phyloP scores from a whole-genome alignment of 164 flowering plant genomes.

The Tetrastigma voinierianum region DNA sequence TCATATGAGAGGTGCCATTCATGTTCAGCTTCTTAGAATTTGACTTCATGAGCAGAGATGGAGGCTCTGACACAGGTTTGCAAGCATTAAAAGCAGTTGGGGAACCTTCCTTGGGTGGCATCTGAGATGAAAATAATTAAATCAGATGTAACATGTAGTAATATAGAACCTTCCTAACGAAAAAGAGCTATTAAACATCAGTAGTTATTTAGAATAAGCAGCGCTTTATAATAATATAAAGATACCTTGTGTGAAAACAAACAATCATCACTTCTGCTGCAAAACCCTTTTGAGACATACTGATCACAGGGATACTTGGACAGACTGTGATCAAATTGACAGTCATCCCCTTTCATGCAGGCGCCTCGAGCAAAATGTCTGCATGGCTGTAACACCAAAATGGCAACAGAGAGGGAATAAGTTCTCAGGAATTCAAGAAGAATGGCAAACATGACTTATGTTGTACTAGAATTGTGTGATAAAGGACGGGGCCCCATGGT shows the following conservation, averaged over 20 bases:
- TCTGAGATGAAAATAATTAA: constrained; percentile 21
- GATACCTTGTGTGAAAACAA: constrained; percentile 86
- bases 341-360: constrained; percentile 92
- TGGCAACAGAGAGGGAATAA: background rate
- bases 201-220: background rate
- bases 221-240: background rate
- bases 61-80: constrained; percentile 23
- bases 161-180: background rate
- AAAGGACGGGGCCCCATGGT: background rate
- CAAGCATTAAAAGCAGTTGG: constrained; percentile 19
- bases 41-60: constrained; percentile 13
- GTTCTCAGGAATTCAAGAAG: background rate
- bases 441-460: background rate
- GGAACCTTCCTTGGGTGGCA: constrained; percentile 27
- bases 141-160: background rate
- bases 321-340: constrained; percentile 88
- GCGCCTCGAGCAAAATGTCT: constrained; percentile 53
- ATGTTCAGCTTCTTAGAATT: constrained; percentile 18
- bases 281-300: constrained; percentile 49
- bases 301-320: constrained; percentile 81
- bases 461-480: background rate
- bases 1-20: constrained; percentile 9
- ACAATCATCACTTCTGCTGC: constrained; percentile 70
- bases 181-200: background rate
- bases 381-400: constrained; percentile 67